Percentiles rank a stretch among this genome's conserved stretches.
Evolutionary conservation across 768 basidiomycete genomes (phyloP).

Genomic region (Lactarius pseudohatsudake): DNA sequence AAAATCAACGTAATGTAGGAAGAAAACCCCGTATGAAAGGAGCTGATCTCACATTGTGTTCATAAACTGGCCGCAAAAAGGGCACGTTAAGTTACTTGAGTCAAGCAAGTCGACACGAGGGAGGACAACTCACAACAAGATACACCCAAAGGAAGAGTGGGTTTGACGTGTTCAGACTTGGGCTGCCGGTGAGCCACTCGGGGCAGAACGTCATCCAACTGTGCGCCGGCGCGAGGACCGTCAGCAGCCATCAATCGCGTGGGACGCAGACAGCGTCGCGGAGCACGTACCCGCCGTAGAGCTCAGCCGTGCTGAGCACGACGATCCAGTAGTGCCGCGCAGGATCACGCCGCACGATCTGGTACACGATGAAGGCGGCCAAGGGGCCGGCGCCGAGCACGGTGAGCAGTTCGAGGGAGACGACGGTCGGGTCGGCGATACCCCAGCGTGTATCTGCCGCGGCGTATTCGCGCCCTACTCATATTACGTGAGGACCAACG

Average conservation of each 20-base stretch:
- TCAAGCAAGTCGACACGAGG: constrained; percentile 39
- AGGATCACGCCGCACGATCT: constrained; percentile 62
- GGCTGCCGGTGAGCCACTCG: constrained; percentile 78
- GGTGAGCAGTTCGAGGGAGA: constrained; percentile 81
- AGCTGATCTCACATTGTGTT: constrained; percentile 62
- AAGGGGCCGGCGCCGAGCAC: constrained; percentile 76
- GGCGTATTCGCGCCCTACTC: constrained; percentile 76
- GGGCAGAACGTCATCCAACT: constrained; percentile 87
- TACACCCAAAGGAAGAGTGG: constrained; percentile 76
- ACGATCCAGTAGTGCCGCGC: constrained; percentile 79
- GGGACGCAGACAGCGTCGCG: too few relatives aligned
- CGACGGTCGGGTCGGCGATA: constrained; percentile 70
- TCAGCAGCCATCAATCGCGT: too few relatives aligned
- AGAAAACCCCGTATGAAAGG: background rate
- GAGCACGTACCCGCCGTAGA: constrained; percentile 68
- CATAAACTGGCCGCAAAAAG: constrained; percentile 57
- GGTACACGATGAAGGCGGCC: constrained; percentile 68
- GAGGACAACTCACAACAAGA: constrained; percentile 58
- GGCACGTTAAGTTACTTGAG: background rate
- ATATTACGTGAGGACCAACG: constrained; percentile 1
- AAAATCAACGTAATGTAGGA: constrained; percentile 11
- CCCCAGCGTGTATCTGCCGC: constrained; percentile 84
- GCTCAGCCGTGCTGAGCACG: constrained; percentile 69
- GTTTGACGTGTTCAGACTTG: constrained; percentile 70
- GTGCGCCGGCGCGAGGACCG: too few relatives aligned